Base-by-base conservation (phyloP, 2,329 filamentous ascomycete species). In the Scedosporium minutisporum region DNA sequence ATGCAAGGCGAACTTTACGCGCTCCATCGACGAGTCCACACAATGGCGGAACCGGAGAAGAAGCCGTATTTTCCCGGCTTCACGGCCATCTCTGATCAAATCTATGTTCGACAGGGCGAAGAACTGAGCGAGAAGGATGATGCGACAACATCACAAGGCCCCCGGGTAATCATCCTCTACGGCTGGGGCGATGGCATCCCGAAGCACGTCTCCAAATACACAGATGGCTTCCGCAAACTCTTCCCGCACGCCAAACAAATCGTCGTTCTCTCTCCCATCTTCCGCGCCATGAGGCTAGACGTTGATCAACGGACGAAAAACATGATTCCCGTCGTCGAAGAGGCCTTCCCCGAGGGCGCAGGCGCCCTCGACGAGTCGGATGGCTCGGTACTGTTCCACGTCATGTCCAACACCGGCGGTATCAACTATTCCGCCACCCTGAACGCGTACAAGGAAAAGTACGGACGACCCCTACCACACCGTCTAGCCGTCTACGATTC, bases 371-470 rank as follows among this genome's bases (percentile, higher is more conserved):
- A 69, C 14, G 64, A 71, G 27, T 16, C 23, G 41, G 68, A 69
- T 51, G 72, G 75, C 3, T 64, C 65, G 6, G 71, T 85, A 12
- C 71, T 84, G 21, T 68, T 81, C 2, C 82, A 85, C 63, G 72
- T 73, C 66, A 82, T 85, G 77, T 85, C 82, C 65, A 85, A 84
- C 69, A 83, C 82, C 0, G 83, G 83, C n/a, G 80, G 76, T 14
- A 81, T 82, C 62, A 81, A 79, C 73, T 75, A 77, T 57, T 80
- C 78, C 0, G 76, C 80, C 2, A 77, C 79, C 0, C 67, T 82
- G 14, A 75, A 81, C 64, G 78, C 76, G 0, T 82, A 80, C 68
- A 70, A 70, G 6, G 67, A 76, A 16, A 70, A 66, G 3, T 69
- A 75, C 68, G 71, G 69, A 16, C 64, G 71, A 27, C 65, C 72